Evolutionary conservation across 169 alveolate genomes (phyloP).

Genomic region (Cryptosporidium baileyi): DNA sequence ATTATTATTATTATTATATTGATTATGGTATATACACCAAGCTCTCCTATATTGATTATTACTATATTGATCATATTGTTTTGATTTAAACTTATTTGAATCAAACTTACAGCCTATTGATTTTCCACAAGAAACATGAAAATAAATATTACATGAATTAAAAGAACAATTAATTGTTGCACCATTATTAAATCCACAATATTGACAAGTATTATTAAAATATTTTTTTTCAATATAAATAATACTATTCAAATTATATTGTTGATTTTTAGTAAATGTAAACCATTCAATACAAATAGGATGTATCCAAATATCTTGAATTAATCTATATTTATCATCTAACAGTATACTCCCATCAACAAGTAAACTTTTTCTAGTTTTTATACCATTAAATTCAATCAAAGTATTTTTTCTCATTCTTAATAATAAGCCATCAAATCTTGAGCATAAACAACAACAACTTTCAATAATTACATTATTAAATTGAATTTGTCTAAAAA

Average conservation of each 20-base stretch:
- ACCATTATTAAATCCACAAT: conserved; percentile 47
- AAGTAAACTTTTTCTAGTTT: conserved; percentile 12
- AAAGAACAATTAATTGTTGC: conserved; percentile 24
- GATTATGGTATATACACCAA: conserved; percentile 56
- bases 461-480: conserved; percentile 2
- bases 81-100: background rate
- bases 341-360: conserved; percentile 20
- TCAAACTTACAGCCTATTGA: conserved; percentile 58
- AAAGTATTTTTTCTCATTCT: background rate
- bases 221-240: conserved; percentile 26
- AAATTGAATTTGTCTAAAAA: background rate
- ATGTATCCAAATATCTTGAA: conserved; percentile 43
- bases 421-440: conserved; percentile 47
- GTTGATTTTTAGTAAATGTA: background rate
- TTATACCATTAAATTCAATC: conserved; percentile 15
- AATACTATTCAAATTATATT: background rate
- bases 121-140: conserved; percentile 59
- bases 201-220: conserved; percentile 30
- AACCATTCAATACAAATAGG: conserved; percentile 58
- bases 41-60: conserved; percentile 30
- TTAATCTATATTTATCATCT: conserved; percentile 15
- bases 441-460: conserved; percentile 48
- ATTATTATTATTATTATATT: background rate
- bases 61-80: conserved; percentile 3
- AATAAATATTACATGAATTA: conserved; percentile 3